Base-by-base conservation (phyloP, 768 basidiomycete species). In the Nidularia pulvinata region DNA sequence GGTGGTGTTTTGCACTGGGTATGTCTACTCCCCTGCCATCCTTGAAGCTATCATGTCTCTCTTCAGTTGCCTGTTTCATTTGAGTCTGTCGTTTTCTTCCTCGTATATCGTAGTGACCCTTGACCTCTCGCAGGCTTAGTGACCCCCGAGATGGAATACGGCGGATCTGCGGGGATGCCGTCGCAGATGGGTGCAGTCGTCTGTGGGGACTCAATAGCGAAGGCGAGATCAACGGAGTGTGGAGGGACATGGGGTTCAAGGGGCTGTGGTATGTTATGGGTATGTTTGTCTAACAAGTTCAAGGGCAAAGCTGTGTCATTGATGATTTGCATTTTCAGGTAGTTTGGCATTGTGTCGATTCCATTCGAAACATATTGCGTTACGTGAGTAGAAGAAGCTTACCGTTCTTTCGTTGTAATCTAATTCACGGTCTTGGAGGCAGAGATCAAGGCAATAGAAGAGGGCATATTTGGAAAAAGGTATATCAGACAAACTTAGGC, bases 371-470 rank as follows among this genome's bases (percentile, higher is more conserved):
- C 84, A 84, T 59, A 49, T 88, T 13, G 86, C 87, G 0, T 71
- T 89, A 36, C 86, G 87, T 89, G 58, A 66, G 86, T 79, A 4
- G 33, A 19, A 48, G 19, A 9, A 57, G 22, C 42, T 16, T n/a
- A 35, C 10, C 10, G 37, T 39, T 39, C 37, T 39, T 39, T 39
- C 37, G 37, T 33, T 33, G 13, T 34, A 1, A 11, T 7, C 33
- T 19, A 5, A 11, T 7, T n/a, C 5, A 11, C 42, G 42, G 5
- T 50, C 47, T 33, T 46, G 19, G 19, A 4, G 4, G 46, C 63
- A 88, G 87, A 89, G 68, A 88, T 89, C 63, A 88, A 87, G 62
- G 87, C 86, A 0, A 78, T 79, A 30, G 80, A 87, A 54, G 82
- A 82, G 58, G 74, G 74, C 0, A 5, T 83, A 32, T 74, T 79